Conservation (phyloP, 352 stramenopile species). For the Peronospora destructor region DNA sequence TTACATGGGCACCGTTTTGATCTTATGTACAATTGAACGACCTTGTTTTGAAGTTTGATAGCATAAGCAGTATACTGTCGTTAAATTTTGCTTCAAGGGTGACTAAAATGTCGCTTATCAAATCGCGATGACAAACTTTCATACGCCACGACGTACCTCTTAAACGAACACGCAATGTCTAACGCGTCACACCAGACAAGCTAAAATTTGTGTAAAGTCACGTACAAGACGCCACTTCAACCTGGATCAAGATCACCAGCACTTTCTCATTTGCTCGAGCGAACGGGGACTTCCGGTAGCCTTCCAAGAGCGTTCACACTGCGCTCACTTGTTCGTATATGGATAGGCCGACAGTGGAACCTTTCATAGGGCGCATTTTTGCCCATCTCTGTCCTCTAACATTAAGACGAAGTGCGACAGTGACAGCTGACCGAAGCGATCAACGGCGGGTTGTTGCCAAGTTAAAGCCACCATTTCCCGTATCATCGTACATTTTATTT, state of each 20-base stretch:
- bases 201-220: background rate
- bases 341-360: no score
- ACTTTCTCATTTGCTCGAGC: constrained; percentile 1
- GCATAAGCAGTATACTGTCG: background rate
- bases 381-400: constrained; percentile 8
- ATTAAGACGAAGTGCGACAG: constrained; percentile 6
- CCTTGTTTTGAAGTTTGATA: background rate
- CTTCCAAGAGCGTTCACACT: background rate
- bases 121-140: constrained; percentile 11
- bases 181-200: background rate
- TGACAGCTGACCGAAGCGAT: background rate
- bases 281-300: background rate
- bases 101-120: constrained; percentile 11
- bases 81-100: constrained; percentile 7
- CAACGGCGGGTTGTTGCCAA: background rate
- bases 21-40: background rate
- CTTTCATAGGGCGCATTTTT: constrained; percentile 3
- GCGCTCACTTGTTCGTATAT: background rate
- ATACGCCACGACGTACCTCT: constrained; percentile 6
- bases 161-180: background rate
- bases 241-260: constrained; percentile 9
- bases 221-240: constrained; percentile 2
- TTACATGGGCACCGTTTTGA: no score
- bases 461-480: background rate
- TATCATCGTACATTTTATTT: background rate